Evolutionary conservation across 305 asterid genomes (phyloP), one percentile per base, ranked within the genome.

Genomic region (Fraxinus angustifolia): DNA sequence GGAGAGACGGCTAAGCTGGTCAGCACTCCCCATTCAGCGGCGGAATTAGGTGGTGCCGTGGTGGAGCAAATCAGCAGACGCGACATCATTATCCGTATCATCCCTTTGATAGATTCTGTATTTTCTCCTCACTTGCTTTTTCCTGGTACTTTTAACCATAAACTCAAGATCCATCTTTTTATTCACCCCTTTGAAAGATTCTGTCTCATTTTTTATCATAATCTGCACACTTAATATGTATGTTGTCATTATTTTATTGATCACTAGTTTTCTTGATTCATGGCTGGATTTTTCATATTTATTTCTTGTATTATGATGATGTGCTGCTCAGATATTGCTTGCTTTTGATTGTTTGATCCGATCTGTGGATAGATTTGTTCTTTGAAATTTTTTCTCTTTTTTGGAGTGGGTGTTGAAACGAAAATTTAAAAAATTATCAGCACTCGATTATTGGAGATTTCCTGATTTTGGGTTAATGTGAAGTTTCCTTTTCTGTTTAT

Each of bases 211-310:
- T 56, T 56, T 17, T 17, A 56, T 17, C 70, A 67, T 77, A 53
- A 53, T 53, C 26, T 76, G 73, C 60, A 42, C 76, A 84, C 76
- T 14, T 79, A 83, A 42, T 81, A 72, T 78, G 87, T 83, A 78
- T 21, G 84, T 42, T 8, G 71, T 73, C 33, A 71, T 75, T 50
- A 10, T n/a, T 5, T 26, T 11, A 8, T 53, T 83, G 16, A 23
- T 30, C 73, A 28, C 38, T 30, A 12, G 40, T 28, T 68, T 68
- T 68, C 74, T 28, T 12, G 36, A 12, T 68, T 68, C 38, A 3
- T 68, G 71, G 71, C 33, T 62, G 33, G 71, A 62, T 70, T 70
- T 48, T 8, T 50, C 58, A 34, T 81, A 73, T 30, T 78, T 56
- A 21, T 73, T 82, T 79, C 53, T 31, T 79, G 58, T 77, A 26